phyloP scores from a whole-genome alignment of 768 basidiomycete species.

The Mrakia blollopis region DNA sequence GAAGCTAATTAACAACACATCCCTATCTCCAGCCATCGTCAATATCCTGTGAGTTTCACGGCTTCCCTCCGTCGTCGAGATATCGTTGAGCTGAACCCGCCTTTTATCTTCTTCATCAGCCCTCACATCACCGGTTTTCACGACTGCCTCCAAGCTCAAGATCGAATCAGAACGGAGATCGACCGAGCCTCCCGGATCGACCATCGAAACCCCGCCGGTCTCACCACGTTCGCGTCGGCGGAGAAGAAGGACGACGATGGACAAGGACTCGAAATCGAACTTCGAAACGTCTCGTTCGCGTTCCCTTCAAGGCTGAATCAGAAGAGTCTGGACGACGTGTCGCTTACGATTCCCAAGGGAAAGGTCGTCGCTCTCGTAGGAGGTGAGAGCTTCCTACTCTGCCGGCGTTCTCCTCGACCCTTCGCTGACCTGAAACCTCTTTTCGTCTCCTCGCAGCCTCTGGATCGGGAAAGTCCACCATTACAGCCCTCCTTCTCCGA shows the following conservation, averaged over 20 bases:
- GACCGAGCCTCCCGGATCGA: conserved; percentile 41
- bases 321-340: conserved; percentile 38
- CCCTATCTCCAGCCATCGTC: conserved; percentile 31
- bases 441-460: conserved; percentile 31
- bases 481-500: conserved; percentile 39
- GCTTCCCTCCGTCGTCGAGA: not conserved
- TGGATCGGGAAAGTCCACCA: conserved; percentile 42
- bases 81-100: not conserved
- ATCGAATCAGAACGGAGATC: conserved; percentile 39
- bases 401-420: no score
- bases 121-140: conserved; percentile 40
- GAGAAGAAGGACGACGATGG: not conserved
- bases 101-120: not conserved
- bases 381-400: not conserved
- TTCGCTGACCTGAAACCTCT: not conserved
- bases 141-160: conserved; percentile 36
- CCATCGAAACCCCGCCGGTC: conserved; percentile 34
- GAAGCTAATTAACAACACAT: not conserved
- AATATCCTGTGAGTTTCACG: conserved; percentile 32
- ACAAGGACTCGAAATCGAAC: conserved; percentile 34
- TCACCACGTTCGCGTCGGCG: conserved; percentile 27
- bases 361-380: conserved; percentile 25
- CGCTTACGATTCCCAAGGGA: conserved; percentile 37
- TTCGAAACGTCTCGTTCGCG: conserved; percentile 40
- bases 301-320: conserved; percentile 40